Conservation (phyloP, 345 rosid genomes). For the Populus davidiana region DNA sequence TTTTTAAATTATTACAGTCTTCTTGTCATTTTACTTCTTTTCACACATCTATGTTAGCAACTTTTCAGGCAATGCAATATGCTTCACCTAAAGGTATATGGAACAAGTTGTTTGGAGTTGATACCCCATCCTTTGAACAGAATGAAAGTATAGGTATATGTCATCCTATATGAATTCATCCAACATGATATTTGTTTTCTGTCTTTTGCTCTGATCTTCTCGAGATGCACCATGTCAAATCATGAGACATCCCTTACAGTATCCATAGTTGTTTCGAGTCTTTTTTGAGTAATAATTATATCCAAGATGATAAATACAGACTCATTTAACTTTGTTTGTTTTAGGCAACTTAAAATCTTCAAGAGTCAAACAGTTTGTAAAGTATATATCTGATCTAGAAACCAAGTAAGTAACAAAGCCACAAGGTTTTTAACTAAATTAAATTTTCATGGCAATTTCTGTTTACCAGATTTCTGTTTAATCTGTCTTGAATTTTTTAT, state of each 20-base stretch:
- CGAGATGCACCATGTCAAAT: not conserved
- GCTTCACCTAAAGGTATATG: conserved; percentile 85
- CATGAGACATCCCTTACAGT: not conserved
- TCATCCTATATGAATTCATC: not conserved
- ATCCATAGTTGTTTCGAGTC: not conserved
- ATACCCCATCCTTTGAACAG: conserved; percentile 45
- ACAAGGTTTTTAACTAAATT: not conserved
- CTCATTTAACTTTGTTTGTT: conserved; percentile 13
- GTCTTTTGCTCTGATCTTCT: not conserved
- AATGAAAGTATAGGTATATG: conserved; percentile 40
- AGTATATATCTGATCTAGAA: conserved; percentile 74
- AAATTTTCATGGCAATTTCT: not conserved
- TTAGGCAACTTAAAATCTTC: conserved; percentile 44
- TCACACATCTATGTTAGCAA: not conserved
- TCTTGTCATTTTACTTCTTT: too few relatives aligned
- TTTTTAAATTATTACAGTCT: not conserved
- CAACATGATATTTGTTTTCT: too few relatives aligned
- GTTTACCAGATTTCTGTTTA: conserved; percentile 10
- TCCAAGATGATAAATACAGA: not conserved
- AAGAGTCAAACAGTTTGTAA: conserved; percentile 68
- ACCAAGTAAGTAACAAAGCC: conserved; percentile 45
- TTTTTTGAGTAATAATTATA: not conserved
- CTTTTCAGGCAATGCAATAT: conserved; percentile 83
- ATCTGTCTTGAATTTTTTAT: conserved; percentile 2
- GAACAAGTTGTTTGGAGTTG: conserved; percentile 69